Evolutionary conservation across 352 stramenopile genomes (phyloP).

Genomic region (Globisporangium irregulare): DNA sequence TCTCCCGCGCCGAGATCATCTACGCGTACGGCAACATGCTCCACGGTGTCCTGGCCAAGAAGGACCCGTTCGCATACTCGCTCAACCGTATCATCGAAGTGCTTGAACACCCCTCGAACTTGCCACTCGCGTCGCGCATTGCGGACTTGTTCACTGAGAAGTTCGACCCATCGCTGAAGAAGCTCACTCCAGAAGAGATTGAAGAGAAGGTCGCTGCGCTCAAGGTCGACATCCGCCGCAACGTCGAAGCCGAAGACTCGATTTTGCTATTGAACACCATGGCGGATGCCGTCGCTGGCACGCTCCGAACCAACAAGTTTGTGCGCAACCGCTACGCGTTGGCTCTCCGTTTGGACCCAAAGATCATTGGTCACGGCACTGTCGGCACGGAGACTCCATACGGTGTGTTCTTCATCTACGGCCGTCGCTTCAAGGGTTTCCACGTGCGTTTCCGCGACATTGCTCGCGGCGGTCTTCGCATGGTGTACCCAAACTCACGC

Average conservation of each 20-base stretch:
- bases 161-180: constrained; percentile 57
- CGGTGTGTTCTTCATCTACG: constrained; percentile 97
- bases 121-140: constrained; percentile 89
- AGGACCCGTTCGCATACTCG: constrained; percentile 93
- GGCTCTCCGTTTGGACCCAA: constrained; percentile 71
- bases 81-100: constrained; percentile 93
- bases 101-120: constrained; percentile 88
- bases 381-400: constrained; percentile 91
- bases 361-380: constrained; percentile 78
- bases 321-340: constrained; percentile 80
- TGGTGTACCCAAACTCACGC: constrained; percentile 70
- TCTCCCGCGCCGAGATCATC: constrained; percentile 93
- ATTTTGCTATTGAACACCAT: constrained; percentile 78
- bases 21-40: constrained; percentile 94
- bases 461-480: constrained; percentile 67
- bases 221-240: constrained; percentile 73
- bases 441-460: constrained; percentile 86
- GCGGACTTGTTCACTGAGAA: constrained; percentile 95
- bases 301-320: constrained; percentile 82
- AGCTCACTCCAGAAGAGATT: constrained; percentile 44
- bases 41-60: constrained; percentile 93
- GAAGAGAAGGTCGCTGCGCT: constrained; percentile 44
- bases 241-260: constrained; percentile 68
- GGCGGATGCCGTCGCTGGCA: constrained; percentile 71
- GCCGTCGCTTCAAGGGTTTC: constrained; percentile 93